These are phyloP conservation scores for Yamadazyma insecticola DNA, from an alignment of 805 yeast genomes.

Conservation along the genomic window DNA sequence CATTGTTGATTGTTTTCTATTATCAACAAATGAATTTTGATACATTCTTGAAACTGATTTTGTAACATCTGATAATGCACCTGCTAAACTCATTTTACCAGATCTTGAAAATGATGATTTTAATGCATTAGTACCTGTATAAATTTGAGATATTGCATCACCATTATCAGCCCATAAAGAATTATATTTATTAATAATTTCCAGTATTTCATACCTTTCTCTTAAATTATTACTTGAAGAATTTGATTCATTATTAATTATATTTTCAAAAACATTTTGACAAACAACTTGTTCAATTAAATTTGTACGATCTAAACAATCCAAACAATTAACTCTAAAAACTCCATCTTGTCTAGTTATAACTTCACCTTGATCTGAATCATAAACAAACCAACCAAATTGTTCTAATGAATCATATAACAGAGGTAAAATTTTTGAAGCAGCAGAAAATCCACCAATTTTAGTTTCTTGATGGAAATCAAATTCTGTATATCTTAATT, in stretches of 20 bases:
- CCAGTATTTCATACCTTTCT: conserved; percentile 31
- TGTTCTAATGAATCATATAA: conserved; percentile 64
- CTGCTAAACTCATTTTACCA: conserved; percentile 95
- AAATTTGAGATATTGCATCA: conserved; percentile 59
- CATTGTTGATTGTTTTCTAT: conserved; percentile 82
- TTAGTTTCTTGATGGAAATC: conserved; percentile 94
- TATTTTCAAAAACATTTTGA: conserved; percentile 55
- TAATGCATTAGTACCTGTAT: conserved; percentile 54
- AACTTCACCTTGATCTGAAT: conserved; percentile 47
- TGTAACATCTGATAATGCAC: conserved; percentile 95
- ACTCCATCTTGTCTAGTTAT: conserved; percentile 83
- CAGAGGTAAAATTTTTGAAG: conserved; percentile 60
- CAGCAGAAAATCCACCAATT: conserved; percentile 85
- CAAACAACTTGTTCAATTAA: conserved; percentile 83
- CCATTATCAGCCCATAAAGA: conserved; percentile 76
- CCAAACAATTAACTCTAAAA: conserved; percentile 90
- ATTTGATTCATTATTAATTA: conserved; percentile 20
- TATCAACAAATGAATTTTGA: conserved; percentile 93
- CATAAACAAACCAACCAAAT: conserved; percentile 81
- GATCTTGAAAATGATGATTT: conserved; percentile 91
- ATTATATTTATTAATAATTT: conserved; percentile 69
- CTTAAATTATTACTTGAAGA: conserved; percentile 17
- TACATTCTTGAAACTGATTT: conserved; percentile 93
- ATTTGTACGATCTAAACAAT: conserved; percentile 89
- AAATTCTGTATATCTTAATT: conserved; percentile 63